A percentile compares a stretch with the other conserved stretches of the same genome.
These are phyloP conservation scores for Teratosphaeria destructans DNA, from an alignment of 2,329 filamentous ascomycete species.

Conservation along the genomic window DNA sequence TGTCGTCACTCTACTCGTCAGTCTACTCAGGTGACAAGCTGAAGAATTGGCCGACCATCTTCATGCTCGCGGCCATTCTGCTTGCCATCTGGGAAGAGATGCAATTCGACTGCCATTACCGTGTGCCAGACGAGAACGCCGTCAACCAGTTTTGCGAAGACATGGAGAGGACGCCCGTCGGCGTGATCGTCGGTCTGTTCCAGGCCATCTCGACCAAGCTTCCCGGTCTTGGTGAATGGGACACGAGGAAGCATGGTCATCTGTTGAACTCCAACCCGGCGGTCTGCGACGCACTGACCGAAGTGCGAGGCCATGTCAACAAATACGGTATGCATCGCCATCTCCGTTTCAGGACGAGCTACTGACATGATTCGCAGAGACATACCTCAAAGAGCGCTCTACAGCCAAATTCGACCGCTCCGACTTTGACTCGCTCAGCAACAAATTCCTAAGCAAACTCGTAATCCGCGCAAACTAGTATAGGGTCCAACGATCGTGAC, in stretches of 20 bases:
- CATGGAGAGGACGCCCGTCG: slow-evolving; percentile 93
- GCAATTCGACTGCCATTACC: slow-evolving; percentile 97
- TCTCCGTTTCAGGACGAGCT: not conserved
- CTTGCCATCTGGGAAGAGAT: slow-evolving; percentile 97
- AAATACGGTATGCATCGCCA: slow-evolving; percentile 71
- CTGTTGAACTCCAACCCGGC: slow-evolving; percentile 82
- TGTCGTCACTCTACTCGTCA: slow-evolving; percentile 87
- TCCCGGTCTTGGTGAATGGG: slow-evolving; percentile 87
- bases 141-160: slow-evolving; percentile 93
- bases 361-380: slow-evolving; percentile 48
- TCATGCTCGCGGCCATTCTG: slow-evolving; percentile 89
- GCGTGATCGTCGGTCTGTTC: slow-evolving; percentile 93
- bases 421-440: slow-evolving; percentile 90
- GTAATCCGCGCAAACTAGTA: slow-evolving; percentile 81
- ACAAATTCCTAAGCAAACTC: slow-evolving; percentile 94
- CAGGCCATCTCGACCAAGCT: slow-evolving; percentile 96
- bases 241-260: slow-evolving; percentile 81
- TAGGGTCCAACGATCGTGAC: slow-evolving; percentile 3
- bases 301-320: slow-evolving; percentile 82
- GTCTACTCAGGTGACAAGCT: slow-evolving; percentile 95
- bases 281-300: slow-evolving; percentile 91
- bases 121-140: slow-evolving; percentile 69
- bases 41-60: slow-evolving; percentile 98
- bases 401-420: slow-evolving; percentile 71
- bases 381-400: slow-evolving; percentile 71